Evolutionary conservation across 2,329 filamentous ascomycete species (phyloP), one percentile per base, ranked within the genome.

Genomic region (Microdochium bolleyi): DNA sequence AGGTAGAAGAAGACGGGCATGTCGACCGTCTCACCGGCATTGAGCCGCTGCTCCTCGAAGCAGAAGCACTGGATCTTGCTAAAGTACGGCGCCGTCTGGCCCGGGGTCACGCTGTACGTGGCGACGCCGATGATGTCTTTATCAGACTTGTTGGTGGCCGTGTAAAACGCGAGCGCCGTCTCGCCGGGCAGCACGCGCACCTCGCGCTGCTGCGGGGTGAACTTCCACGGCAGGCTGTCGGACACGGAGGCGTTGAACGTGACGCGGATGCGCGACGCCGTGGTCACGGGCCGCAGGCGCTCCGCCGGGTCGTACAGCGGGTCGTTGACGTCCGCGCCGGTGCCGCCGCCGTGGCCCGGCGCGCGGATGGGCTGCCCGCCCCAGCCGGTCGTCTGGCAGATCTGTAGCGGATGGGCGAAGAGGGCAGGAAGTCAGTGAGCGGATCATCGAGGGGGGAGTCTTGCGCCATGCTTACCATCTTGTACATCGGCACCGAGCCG

Each of bases 1-100:
- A 99, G 88, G 70, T 97, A 99, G 73, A 99, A 99, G 71, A 99
- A 99, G 0, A 99, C 95, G 0, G 94, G 95, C 95, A 99, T 99
- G 69, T 99, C 94, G 52, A 99, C 94, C 48, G 91, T 94, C 78
- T 99, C 95, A 48, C 92, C 92, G 5, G 92, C 92, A 66, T 94
- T 92, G 59, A 99, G 72, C 56, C 95, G 80, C 78, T 99, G 94
- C 71, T 91, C 92, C 74, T 99, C 94, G 64, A 99, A 99, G 71
- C 94, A 99, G 71, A 99, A 99, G 67, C 94, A 99, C 71, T 99
- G 94, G 48, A 99, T 99, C 80, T 99, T 99, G 81, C 89, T 95
- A 67, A 99, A 99, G 70, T 99, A 99, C 1, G 90, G 92, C 46
- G 94, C 92, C 48, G 95, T 92, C 72, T 99, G 94, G 3, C 84